Evolutionary conservation across 2,329 filamentous ascomycete genomes (phyloP).

Genomic region (Diaporthe velutina): DNA sequence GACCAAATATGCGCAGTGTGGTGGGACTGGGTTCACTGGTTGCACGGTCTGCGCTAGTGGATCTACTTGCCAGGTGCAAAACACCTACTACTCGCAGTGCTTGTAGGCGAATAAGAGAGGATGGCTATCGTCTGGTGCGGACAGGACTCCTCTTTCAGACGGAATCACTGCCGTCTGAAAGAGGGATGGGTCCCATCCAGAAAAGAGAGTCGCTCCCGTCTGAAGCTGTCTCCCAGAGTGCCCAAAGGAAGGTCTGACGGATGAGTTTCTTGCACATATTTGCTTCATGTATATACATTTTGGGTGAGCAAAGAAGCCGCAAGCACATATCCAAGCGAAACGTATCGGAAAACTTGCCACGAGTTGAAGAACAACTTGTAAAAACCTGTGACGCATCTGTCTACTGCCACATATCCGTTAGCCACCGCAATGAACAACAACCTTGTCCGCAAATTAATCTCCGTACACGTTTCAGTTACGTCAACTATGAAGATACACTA

Average conservation of each 20-base stretch:
- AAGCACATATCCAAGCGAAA: not conserved
- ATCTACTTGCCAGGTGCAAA: constrained; percentile 48
- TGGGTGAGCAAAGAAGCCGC: too few species aligned
- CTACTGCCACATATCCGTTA: not conserved
- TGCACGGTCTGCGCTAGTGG: constrained; percentile 50
- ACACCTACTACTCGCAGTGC: constrained; percentile 53
- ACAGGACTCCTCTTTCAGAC: not conserved
- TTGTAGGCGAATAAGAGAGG: constrained; percentile 37
- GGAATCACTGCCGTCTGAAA: not conserved
- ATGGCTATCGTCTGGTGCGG: not conserved
- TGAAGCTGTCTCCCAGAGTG: not conserved
- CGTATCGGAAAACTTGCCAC: not conserved
- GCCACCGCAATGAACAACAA: too few species aligned
- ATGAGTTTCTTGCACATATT: not conserved
- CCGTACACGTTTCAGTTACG: too few species aligned
- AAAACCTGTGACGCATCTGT: not conserved
- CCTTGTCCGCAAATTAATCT: too few species aligned
- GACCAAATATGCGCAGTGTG: constrained; percentile 52
- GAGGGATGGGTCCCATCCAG: not conserved
- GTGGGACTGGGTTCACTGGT: constrained; percentile 51
- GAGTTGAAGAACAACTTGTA: not conserved
- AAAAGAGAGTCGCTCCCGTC: not conserved
- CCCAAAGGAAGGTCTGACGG: too few species aligned
- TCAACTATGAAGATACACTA: too few species aligned
- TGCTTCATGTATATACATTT: not conserved